phyloP scores from a whole-genome alignment of 306 rosid species.

The Quillaja saponaria region DNA sequence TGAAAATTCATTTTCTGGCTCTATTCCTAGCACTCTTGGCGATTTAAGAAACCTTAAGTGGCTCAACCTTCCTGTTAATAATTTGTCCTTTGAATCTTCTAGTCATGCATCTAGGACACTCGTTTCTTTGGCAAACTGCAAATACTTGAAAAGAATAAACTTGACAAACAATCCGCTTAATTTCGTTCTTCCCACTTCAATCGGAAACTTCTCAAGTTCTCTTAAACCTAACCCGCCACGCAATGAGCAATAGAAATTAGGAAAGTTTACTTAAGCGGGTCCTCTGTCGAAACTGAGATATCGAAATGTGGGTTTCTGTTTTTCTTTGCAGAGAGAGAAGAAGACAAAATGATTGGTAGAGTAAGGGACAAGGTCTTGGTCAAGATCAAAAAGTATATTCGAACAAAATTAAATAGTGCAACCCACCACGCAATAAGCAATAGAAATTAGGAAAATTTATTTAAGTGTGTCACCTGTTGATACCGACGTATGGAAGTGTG shows the following conservation, averaged over 20 bases:
- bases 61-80: not conserved
- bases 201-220: slow-evolving; percentile 22
- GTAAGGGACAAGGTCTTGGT: too few relatives aligned
- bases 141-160: not conserved
- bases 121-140: too few relatives aligned
- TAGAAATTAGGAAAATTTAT: too few relatives aligned
- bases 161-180: slow-evolving; percentile 17
- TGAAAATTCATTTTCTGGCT: not conserved
- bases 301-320: too few relatives aligned
- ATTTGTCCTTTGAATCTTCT: not conserved
- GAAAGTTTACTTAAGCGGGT: slow-evolving; percentile 14
- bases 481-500: too few relatives aligned
- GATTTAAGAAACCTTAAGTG: not conserved
- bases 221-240: not conserved
- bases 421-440: too few relatives aligned
- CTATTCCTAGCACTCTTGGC: not conserved
- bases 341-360: too few relatives aligned
- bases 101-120: not conserved
- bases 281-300: too few relatives aligned
- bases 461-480: too few relatives aligned
- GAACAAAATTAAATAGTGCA: too few relatives aligned
- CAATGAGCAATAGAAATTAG: not conserved
- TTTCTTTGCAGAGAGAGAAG: too few relatives aligned
- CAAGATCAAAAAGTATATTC: too few relatives aligned
- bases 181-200: slow-evolving; percentile 9